A percentile compares a stretch with the other conserved stretches of the same genome.
Evolutionary conservation across 2,329 filamentous ascomycete species (phyloP).

Genomic region (Fusarium irregulare): DNA sequence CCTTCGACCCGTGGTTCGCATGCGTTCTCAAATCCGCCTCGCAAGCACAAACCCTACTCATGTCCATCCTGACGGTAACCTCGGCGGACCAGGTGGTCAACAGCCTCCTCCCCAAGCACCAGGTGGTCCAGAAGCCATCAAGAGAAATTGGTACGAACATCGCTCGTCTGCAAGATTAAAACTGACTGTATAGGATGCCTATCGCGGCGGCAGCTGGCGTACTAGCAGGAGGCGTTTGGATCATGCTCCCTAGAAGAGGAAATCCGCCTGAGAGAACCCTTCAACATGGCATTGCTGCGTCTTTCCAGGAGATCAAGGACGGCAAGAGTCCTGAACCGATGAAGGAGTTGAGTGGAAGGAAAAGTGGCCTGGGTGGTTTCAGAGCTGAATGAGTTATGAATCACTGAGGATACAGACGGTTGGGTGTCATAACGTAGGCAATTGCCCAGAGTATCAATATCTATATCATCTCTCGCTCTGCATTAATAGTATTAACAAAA

Average conservation of each 20-base stretch:
- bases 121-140: conserved; percentile 46
- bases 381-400: conserved; percentile 43
- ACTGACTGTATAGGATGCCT: conserved; percentile 40
- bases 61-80: conserved; percentile 19
- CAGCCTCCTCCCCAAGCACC: conserved; percentile 43
- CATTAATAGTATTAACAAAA: conserved; percentile 11
- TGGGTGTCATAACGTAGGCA: conserved; percentile 8
- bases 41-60: conserved; percentile 6
- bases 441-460: conserved; percentile 35
- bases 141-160: conserved; percentile 48
- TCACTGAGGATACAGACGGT: background rate
- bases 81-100: conserved; percentile 53
- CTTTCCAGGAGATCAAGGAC: conserved; percentile 31
- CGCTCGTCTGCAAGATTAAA: background rate
- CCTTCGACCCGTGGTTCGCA: conserved; percentile 35
- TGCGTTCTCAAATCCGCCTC: conserved; percentile 35
- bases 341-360: conserved; percentile 49
- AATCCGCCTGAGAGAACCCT: conserved; percentile 20
- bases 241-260: conserved; percentile 41
- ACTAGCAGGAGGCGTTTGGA: conserved; percentile 43
- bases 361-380: conserved; percentile 47
- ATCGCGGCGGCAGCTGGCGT: conserved; percentile 47
- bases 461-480: conserved; percentile 9
- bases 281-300: conserved; percentile 29
- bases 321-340: conserved; percentile 41